phyloP scores from a whole-genome alignment of 2,329 filamentous ascomycete genomes.

The Fusarium chlamydosporum region DNA sequence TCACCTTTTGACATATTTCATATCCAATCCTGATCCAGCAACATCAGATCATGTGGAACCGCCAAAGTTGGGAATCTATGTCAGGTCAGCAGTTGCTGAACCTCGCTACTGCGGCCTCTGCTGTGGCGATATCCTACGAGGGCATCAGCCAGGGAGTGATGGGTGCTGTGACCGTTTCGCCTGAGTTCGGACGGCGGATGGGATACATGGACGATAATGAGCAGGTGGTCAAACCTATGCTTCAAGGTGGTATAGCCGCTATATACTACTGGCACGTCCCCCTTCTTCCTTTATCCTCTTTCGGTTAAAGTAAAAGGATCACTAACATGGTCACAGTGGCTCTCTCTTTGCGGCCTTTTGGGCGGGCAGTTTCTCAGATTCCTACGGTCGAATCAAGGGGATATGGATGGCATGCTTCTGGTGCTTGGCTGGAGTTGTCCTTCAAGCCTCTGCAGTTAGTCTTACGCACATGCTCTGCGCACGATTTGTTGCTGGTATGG shows the following conservation, averaged over 20 bases:
- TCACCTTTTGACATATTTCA: not conserved
- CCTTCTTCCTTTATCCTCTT: not conserved
- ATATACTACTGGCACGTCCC: slow-evolving; percentile 11
- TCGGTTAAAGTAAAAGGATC: not conserved
- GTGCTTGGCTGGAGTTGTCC: slow-evolving; percentile 62
- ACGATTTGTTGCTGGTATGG: slow-evolving; percentile 64
- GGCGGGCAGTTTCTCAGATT: slow-evolving; percentile 53
- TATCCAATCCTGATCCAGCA: not conserved
- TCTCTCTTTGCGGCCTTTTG: slow-evolving; percentile 36
- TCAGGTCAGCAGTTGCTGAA: slow-evolving; percentile 18
- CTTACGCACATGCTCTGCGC: slow-evolving; percentile 63
- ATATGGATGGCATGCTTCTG: slow-evolving; percentile 55
- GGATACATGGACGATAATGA: slow-evolving; percentile 7
- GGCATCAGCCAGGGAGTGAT: slow-evolving; percentile 65
- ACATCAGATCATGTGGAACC: not conserved
- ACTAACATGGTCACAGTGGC: slow-evolving; percentile 49
- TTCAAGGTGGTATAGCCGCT: slow-evolving; percentile 19
- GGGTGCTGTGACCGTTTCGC: slow-evolving; percentile 62
- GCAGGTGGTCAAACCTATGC: slow-evolving; percentile 11
- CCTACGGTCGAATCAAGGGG: slow-evolving; percentile 60
- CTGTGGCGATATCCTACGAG: slow-evolving; percentile 40
- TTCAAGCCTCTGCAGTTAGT: slow-evolving; percentile 62
- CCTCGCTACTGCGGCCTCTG: slow-evolving; percentile 28
- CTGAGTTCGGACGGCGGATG: slow-evolving; percentile 50
- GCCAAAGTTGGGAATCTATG: not conserved